These are phyloP conservation scores for Neocucurbitaria cava DNA, from an alignment of 2,329 filamentous ascomycete species.

Conservation along the genomic window DNA sequence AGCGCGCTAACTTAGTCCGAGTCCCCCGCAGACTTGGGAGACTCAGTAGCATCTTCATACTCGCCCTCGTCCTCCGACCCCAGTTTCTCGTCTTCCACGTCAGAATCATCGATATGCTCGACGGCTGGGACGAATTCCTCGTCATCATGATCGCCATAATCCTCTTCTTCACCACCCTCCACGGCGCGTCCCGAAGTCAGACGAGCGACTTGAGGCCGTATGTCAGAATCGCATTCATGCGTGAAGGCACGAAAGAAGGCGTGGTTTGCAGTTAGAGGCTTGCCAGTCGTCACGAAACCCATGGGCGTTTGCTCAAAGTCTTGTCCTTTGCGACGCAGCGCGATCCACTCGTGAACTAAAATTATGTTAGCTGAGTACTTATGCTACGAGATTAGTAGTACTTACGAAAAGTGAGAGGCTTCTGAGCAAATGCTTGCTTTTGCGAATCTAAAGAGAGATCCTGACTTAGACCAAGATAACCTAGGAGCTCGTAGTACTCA, in stretches of 20 bases:
- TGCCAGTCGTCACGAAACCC: slow-evolving; percentile 63
- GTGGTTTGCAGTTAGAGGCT: slow-evolving; percentile 56
- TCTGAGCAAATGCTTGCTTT: slow-evolving; percentile 25
- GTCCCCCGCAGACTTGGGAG: slow-evolving; percentile 9
- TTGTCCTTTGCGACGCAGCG: slow-evolving; percentile 61
- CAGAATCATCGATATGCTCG: slow-evolving; percentile 22
- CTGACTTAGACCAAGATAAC: slow-evolving; percentile 31
- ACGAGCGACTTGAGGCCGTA: slow-evolving; percentile 17
- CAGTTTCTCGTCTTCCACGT: slow-evolving; percentile 11
- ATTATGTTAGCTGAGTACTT: slow-evolving; percentile 26
- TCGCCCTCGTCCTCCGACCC: slow-evolving; percentile 12
- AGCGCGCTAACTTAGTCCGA: not conserved
- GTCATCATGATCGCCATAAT: slow-evolving; percentile 17
- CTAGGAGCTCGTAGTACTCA: slow-evolving; percentile 48
- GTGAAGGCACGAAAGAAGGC: slow-evolving; percentile 57
- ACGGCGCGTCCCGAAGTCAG: slow-evolving; percentile 7
- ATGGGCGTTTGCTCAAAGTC: slow-evolving; percentile 67
- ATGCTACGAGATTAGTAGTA: slow-evolving; percentile 36
- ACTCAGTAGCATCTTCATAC: slow-evolving; percentile 11
- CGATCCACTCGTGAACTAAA: slow-evolving; percentile 63
- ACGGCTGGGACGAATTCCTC: slow-evolving; percentile 19
- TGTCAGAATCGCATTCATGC: slow-evolving; percentile 8
- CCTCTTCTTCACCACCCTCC: slow-evolving; percentile 7
- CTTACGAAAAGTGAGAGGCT: slow-evolving; percentile 38
- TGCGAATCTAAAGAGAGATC: slow-evolving; percentile 6